These are phyloP conservation scores for Penicillium cinerascens DNA, from an alignment of 495 filamentous ascomycete species.

Conservation along the genomic window DNA sequence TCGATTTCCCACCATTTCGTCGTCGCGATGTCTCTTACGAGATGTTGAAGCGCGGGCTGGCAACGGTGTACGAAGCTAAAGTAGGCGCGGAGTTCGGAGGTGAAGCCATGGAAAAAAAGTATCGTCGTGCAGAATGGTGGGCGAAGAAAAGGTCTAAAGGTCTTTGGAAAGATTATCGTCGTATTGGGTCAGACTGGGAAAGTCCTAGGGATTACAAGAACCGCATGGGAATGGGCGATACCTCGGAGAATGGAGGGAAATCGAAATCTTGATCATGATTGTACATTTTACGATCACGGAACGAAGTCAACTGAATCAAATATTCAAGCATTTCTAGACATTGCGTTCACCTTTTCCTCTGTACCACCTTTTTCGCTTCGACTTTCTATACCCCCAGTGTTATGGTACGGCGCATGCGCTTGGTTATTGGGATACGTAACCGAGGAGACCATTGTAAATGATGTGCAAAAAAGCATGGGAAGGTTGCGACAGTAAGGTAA, in stretches of 20 bases:
- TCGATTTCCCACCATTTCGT: slow-evolving; percentile 54
- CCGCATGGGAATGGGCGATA: slow-evolving; percentile 46
- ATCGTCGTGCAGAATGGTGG: slow-evolving; percentile 65
- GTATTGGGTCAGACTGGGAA: slow-evolving; percentile 48
- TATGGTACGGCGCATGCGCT: neutral
- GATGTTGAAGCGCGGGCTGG: slow-evolving; percentile 80
- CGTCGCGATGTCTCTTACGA: slow-evolving; percentile 81
- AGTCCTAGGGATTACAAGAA: slow-evolving; percentile 86
- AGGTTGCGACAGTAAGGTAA: too few relatives aligned
- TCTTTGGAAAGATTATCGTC: slow-evolving; percentile 67
- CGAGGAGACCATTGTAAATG: neutral
- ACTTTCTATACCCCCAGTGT: neutral
- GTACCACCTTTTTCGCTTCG: neutral
- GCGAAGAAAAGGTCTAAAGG: slow-evolving; percentile 68
- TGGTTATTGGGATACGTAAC: neutral
- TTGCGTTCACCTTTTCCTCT: too few relatives aligned
- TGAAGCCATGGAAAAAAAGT: slow-evolving; percentile 55
- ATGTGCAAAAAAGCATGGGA: neutral
- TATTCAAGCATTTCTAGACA: neutral
- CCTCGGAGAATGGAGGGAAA: slow-evolving; percentile 41
- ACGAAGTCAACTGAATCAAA: neutral
- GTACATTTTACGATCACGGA: neutral
- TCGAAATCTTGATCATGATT: neutral
- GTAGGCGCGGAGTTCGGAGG: slow-evolving; percentile 82
- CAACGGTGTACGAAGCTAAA: slow-evolving; percentile 91